These are phyloP conservation scores for Vanrija sp. DNA, from an alignment of 1,284 basidiomycete genomes.

Conservation along the genomic window DNA sequence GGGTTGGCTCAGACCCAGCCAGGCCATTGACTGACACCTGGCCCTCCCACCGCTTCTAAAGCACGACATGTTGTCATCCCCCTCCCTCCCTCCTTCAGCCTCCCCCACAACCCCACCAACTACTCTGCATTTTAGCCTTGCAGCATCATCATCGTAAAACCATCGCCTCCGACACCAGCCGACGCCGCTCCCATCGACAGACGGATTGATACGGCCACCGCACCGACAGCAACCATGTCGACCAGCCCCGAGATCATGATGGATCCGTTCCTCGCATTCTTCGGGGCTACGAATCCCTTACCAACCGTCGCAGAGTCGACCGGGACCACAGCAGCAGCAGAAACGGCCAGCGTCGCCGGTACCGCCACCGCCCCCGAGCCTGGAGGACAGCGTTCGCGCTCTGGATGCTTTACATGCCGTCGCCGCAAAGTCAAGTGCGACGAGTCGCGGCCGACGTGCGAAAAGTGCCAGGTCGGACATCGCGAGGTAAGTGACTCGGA, in stretches of 20 bases:
- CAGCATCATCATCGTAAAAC: too few relatives aligned
- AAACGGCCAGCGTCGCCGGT: neutral
- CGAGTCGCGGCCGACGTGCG: slow-evolving; percentile 34
- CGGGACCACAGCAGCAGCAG: neutral
- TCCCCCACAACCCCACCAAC: too few relatives aligned
- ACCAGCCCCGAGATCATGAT: slow-evolving; percentile 14
- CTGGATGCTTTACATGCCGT: slow-evolving; percentile 40
- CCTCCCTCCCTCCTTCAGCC: too few relatives aligned
- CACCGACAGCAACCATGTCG: slow-evolving; percentile 1
- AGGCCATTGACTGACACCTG: too few relatives aligned
- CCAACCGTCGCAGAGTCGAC: neutral
- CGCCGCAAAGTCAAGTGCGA: slow-evolving; percentile 42
- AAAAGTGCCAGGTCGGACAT: slow-evolving; percentile 28
- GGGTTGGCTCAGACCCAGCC: too few relatives aligned
- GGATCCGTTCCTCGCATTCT: slow-evolving; percentile 20
- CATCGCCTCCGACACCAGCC: too few relatives aligned
- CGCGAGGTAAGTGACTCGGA: slow-evolving; percentile 23
- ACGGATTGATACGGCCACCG: too few relatives aligned
- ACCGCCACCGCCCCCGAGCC: slow-evolving; percentile 4
- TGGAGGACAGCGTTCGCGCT: slow-evolving; percentile 22
- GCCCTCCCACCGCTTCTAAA: too few relatives aligned
- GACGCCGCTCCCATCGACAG: too few relatives aligned
- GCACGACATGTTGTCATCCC: too few relatives aligned
- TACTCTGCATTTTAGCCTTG: too few relatives aligned
- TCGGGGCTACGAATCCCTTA: slow-evolving; percentile 4